Conservation (phyloP, 2,329 filamentous ascomycete genomes). For the Ophiostoma ips region DNA sequence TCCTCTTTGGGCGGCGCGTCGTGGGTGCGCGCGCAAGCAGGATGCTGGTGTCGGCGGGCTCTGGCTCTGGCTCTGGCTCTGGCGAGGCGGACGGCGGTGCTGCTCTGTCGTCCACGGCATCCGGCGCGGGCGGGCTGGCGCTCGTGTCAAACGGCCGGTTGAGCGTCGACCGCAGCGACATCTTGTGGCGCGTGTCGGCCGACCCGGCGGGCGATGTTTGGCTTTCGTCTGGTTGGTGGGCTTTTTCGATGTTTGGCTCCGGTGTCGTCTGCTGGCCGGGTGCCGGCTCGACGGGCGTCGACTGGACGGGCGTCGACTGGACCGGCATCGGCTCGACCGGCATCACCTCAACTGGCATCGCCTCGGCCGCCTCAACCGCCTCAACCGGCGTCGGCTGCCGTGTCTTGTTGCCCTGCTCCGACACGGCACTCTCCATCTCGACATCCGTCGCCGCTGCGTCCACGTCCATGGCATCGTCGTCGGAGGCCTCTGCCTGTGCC, state of each 20-base stretch:
- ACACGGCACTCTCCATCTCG: constrained; percentile 10
- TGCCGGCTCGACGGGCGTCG: too few relatives aligned
- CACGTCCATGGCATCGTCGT: constrained; percentile 10
- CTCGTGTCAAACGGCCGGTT: background rate
- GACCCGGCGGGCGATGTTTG: background rate
- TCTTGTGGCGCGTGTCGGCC: constrained; percentile 7
- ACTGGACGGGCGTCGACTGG: background rate
- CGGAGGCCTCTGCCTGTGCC: background rate
- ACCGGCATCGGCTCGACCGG: background rate
- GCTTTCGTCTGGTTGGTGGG: background rate
- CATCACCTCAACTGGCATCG: too few relatives aligned
- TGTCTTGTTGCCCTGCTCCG: constrained; percentile 1
- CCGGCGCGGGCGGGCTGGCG: constrained; percentile 2
- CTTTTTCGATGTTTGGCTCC: background rate
- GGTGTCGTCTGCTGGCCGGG: background rate
- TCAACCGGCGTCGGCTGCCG: background rate
- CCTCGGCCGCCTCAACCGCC: background rate
- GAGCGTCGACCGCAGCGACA: constrained; percentile 10
- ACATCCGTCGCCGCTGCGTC: constrained; percentile 8
- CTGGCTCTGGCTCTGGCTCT: too few relatives aligned
- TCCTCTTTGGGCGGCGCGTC: constrained; percentile 1
- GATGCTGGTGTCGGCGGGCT: constrained; percentile 16
- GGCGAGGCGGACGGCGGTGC: too few relatives aligned
- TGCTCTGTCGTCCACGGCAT: background rate
- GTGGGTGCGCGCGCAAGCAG: constrained; percentile 14